Percentiles rank a stretch among this genome's conserved stretches.
Evolutionary conservation across 2,329 filamentous ascomycete genomes (phyloP).

Genomic region (Aspergillus quadrilineatus): DNA sequence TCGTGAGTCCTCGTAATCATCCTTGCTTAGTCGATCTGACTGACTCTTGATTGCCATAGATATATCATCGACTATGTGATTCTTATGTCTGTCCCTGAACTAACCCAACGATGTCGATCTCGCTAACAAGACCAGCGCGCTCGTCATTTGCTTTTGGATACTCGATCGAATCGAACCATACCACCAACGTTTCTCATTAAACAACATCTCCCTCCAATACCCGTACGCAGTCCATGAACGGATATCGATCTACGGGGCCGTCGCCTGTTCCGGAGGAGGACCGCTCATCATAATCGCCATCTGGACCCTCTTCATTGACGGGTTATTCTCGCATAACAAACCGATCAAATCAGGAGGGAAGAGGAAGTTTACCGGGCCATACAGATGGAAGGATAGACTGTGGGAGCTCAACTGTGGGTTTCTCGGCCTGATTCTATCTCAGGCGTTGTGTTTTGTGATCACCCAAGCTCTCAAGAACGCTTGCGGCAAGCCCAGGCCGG

Average conservation of each 20-base stretch:
- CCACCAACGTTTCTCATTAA: constrained; percentile 58
- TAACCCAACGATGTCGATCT: neutral
- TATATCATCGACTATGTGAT: constrained; percentile 61
- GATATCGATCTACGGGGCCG: constrained; percentile 51
- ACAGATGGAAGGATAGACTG: constrained; percentile 56
- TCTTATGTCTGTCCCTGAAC: constrained; percentile 49
- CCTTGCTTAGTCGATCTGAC: neutral
- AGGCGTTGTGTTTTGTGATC: constrained; percentile 57
- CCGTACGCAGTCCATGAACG: constrained; percentile 57
- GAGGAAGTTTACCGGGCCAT: constrained; percentile 45
- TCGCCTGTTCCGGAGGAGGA: constrained; percentile 50
- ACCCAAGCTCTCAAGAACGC: constrained; percentile 60
- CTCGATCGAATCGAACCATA: constrained; percentile 56
- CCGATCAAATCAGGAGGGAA: constrained; percentile 36
- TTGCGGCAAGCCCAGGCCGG: constrained; percentile 59
- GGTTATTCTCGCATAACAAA: constrained; percentile 55
- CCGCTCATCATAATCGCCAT: constrained; percentile 54
- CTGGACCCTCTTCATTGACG: constrained; percentile 59
- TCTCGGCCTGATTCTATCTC: constrained; percentile 55
- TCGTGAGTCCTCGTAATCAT: constrained; percentile 43
- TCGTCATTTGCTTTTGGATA: constrained; percentile 53
- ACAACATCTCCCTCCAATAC: constrained; percentile 58
- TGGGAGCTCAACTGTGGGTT: constrained; percentile 64
- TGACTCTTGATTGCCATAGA: constrained; percentile 31
- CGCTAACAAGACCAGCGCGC: constrained; percentile 20